Conservation (phyloP, 2,329 filamentous ascomycete genomes). For the Cercospora sp. region DNA sequence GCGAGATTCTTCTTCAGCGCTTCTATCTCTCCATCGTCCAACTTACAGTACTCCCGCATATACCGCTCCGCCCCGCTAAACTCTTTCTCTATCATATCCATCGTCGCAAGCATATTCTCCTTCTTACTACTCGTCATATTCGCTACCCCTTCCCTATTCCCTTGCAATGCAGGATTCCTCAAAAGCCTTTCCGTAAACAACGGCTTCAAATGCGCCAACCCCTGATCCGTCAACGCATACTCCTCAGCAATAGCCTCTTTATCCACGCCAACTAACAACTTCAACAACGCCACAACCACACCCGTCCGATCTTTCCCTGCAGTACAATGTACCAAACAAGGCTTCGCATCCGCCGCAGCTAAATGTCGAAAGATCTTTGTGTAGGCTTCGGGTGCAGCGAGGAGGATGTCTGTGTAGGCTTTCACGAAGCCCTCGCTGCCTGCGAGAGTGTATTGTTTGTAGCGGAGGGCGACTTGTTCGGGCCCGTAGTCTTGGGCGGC, state of each 20-base stretch:
- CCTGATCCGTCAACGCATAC: conserved; percentile 66
- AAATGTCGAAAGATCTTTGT: conserved; percentile 63
- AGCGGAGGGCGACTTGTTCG: conserved; percentile 62
- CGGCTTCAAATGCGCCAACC: conserved; percentile 50
- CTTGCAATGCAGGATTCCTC: conserved; percentile 52
- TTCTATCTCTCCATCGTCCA: conserved; percentile 58
- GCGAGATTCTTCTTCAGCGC: conserved; percentile 53
- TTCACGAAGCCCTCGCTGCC: conserved; percentile 60
- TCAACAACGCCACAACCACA: conserved; percentile 65
- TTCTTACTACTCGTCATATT: conserved; percentile 49
- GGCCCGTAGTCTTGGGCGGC: conserved; percentile 60
- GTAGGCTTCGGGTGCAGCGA: conserved; percentile 55
- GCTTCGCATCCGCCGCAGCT: conserved; percentile 46
- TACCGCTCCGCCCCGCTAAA: conserved; percentile 67
- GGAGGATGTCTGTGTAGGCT: conserved; percentile 64
- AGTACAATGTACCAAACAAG: conserved; percentile 70
- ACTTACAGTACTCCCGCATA: conserved; percentile 58
- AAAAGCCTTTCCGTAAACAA: conserved; percentile 56
- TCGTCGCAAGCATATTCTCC: conserved; percentile 54
- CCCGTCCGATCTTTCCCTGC: conserved; percentile 78
- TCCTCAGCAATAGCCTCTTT: conserved; percentile 63
- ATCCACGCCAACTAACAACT: conserved; percentile 63
- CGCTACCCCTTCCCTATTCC: conserved; percentile 46
- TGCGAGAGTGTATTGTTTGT: conserved; percentile 59
- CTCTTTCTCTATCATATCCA: conserved; percentile 57